These are phyloP conservation scores for Stipa capillata DNA, from an alignment of 176 grass and related monocot genomes.

Conservation along the genomic window DNA sequence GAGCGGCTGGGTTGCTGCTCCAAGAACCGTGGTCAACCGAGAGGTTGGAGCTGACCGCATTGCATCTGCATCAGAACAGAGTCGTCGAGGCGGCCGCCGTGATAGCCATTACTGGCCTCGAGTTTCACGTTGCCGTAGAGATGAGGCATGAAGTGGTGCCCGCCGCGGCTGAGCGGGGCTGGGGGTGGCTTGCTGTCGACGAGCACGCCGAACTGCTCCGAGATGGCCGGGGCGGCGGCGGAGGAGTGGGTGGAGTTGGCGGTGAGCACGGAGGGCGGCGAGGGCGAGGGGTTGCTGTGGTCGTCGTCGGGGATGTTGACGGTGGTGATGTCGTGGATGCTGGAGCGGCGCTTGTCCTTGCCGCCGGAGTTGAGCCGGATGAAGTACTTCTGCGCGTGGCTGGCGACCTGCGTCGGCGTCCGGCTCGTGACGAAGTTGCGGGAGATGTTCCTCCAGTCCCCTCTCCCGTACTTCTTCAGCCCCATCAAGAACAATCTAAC, in stretches of 20 bases:
- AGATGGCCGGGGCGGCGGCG: background rate
- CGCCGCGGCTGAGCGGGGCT: background rate
- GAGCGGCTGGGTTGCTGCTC: background rate
- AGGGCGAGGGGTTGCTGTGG: conserved; percentile 38
- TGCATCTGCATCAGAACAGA: conserved; percentile 66
- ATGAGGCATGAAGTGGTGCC: conserved; percentile 39
- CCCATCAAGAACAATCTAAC: conserved; percentile 78
- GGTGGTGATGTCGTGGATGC: conserved; percentile 99
- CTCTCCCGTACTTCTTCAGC: conserved; percentile 80
- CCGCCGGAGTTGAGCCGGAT: conserved; percentile 90
- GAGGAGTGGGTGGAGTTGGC: conserved; percentile 20
- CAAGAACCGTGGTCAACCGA: conserved; percentile 30
- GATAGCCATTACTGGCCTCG: conserved; percentile 14
- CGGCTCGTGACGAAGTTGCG: conserved; percentile 87
- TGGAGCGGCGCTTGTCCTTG: conserved; percentile 97
- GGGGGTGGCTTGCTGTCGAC: conserved; percentile 42
- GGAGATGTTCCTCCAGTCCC: conserved; percentile 99
- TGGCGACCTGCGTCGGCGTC: conserved; percentile 94
- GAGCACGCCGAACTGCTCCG: conserved; percentile 53
- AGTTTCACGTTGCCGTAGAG: conserved; percentile 57
- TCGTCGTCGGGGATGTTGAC: conserved; percentile 77
- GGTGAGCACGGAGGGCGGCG: conserved; percentile 51
- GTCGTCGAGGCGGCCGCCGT: conserved; percentile 24
- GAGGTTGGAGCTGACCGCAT: conserved; percentile 54
- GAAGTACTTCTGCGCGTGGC: conserved; percentile 99